phyloP scores from a whole-genome alignment of 306 rosid species.

The Echinosophora koreensis region DNA sequence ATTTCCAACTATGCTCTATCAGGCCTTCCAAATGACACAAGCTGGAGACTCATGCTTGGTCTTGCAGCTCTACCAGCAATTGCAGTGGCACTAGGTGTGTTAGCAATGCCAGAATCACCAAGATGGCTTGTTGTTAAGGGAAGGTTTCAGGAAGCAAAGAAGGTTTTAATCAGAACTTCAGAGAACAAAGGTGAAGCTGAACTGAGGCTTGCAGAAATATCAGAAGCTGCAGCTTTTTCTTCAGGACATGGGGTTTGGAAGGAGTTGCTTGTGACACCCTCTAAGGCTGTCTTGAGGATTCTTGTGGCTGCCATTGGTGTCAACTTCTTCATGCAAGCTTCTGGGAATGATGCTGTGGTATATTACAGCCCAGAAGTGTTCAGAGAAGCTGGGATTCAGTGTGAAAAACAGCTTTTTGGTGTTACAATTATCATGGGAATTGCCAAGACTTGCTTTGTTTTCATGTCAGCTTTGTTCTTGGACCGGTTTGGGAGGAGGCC shows the following conservation, averaged over 20 bases:
- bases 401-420: slow-evolving; percentile 62
- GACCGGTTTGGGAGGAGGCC: slow-evolving; percentile 82
- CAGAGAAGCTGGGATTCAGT: slow-evolving; percentile 69
- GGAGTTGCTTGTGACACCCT: slow-evolving; percentile 65
- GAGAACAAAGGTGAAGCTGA: slow-evolving; percentile 66
- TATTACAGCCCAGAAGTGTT: slow-evolving; percentile 83
- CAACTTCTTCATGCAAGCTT: slow-evolving; percentile 93
- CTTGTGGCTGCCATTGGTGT: slow-evolving; percentile 77
- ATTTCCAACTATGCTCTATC: slow-evolving; percentile 70
- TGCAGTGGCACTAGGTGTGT: slow-evolving; percentile 59
- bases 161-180: slow-evolving; percentile 64
- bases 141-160: slow-evolving; percentile 59
- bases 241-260: slow-evolving; percentile 73
- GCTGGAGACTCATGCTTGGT: slow-evolving; percentile 89
- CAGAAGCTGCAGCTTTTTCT: slow-evolving; percentile 50
- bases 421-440: slow-evolving; percentile 78
- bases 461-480: slow-evolving; percentile 64
- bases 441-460: slow-evolving; percentile 64
- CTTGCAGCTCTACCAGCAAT: slow-evolving; percentile 68
- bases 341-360: slow-evolving; percentile 95
- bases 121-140: slow-evolving; percentile 84
- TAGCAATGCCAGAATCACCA: slow-evolving; percentile 87
- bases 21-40: slow-evolving; percentile 49
- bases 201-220: slow-evolving; percentile 63
- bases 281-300: slow-evolving; percentile 60